Evolutionary conservation across 768 basidiomycete genomes (phyloP), one percentile per base, ranked within the genome.

Genomic region (Hypsizygus marmoreus): DNA sequence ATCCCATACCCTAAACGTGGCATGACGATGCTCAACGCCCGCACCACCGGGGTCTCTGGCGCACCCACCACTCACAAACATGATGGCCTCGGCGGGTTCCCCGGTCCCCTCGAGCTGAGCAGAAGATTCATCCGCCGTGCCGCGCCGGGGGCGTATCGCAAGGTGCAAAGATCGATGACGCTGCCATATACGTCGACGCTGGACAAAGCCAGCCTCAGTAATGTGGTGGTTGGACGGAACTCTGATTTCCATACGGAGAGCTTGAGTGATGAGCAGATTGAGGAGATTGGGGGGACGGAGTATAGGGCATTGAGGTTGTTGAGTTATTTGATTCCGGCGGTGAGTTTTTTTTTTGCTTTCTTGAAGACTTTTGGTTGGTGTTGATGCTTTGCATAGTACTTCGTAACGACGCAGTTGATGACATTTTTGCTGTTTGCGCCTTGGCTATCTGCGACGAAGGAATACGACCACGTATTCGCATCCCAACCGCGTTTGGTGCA

Each of bases 201-300:
- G 1, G 65, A 68, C 60, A 3, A 54, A 56, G 6, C 62, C 75
- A 74, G 74, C 53, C 77, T 38, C 62, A 61, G 25, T 62, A 75
- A 35, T 61, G 63, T 86, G 2, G 63, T 74, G 9, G 76, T 83
- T 4, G 79, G 81, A 4, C 66, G 83, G 14, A 88, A 87, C 56
- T 83, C 79, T 5, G 68, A 77, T 50, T 79, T 83, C 50, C 62
- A 68, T 30, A 75, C 70, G 10, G 77, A 78, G 24, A 73, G 62
- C 50, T 60, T 92, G 57, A 78, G 76, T 3, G 75, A 81, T 50
- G 84, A 87, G 14, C 76, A 90, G 58, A 59, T 87, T 44, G 87
- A 89, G 58, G 74, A 82, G 51, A 64, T 92, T 13, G 88, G 88
- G 3, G 88, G 88, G 0, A 79, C 86, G 17, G 90, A 92, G 66